These are phyloP conservation scores for Kurtzmaniella cleridarum DNA, from an alignment of 805 yeast genomes.

Conservation along the genomic window DNA sequence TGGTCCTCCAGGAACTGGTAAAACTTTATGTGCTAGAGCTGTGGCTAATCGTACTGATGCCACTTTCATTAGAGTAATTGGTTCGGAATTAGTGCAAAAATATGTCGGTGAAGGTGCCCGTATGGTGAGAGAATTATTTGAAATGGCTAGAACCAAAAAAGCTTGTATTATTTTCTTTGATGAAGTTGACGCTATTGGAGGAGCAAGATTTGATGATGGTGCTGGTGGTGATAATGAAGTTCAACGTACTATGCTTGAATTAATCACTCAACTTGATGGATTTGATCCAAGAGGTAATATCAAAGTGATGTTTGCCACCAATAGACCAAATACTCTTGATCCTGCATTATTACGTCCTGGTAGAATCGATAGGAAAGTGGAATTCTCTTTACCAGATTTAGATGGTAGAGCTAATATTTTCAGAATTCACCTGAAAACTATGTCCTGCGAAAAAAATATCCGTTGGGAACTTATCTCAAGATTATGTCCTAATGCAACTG, in stretches of 20 bases:
- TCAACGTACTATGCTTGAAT: conserved; percentile 97
- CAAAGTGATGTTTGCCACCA: conserved; percentile 99
- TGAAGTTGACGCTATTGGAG: conserved; percentile 98
- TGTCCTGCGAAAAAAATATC: conserved; percentile 96
- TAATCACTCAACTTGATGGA: conserved; percentile 96
- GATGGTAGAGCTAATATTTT: conserved; percentile 98
- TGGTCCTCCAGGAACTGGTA: conserved; percentile 99
- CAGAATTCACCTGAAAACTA: conserved; percentile 93
- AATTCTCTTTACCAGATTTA: conserved; percentile 90
- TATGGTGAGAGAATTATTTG: conserved; percentile 97
- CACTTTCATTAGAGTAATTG: conserved; percentile 95
- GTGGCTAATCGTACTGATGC: conserved; percentile 99
- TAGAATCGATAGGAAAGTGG: conserved; percentile 97
- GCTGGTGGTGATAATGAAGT: conserved; percentile 99
- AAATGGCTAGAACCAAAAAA: conserved; percentile 97
- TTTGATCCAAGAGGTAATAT: conserved; percentile 98
- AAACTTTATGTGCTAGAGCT: conserved; percentile 96
- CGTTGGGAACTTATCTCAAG: conserved; percentile 98
- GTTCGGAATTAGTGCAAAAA: conserved; percentile 96
- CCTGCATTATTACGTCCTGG: conserved; percentile 98
- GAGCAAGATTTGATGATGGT: conserved; percentile 99
- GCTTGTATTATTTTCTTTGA: conserved; percentile 98
- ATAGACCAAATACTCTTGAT: conserved; percentile 95
- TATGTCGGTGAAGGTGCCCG: conserved; percentile 99
- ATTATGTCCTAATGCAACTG: conserved; percentile 96